These are phyloP conservation scores for Sabuloglossum arenarium DNA, from an alignment of 495 filamentous ascomycete genomes.

Conservation along the genomic window DNA sequence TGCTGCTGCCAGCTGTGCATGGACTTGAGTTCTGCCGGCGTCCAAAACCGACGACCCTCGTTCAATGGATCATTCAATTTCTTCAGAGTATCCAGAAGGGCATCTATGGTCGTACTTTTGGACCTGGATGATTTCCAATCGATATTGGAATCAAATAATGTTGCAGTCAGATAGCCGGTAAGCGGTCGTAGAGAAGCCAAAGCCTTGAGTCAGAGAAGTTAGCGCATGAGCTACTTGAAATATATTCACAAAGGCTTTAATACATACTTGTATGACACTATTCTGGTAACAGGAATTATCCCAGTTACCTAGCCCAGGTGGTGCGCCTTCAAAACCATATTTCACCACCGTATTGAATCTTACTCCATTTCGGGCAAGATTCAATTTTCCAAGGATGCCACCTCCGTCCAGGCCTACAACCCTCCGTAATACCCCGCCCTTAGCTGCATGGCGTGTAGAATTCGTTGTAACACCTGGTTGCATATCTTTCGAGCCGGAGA, in stretches of 20 bases:
- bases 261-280: constrained; percentile 42
- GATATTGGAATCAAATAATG: constrained; percentile 20
- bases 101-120: constrained; percentile 21
- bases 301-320: constrained; percentile 71
- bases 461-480: neutral
- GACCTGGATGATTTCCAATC: neutral
- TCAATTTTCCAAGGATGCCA: constrained; percentile 28
- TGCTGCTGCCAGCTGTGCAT: constrained; percentile 94
- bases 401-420: constrained; percentile 42
- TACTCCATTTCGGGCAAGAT: constrained; percentile 22
- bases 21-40: constrained; percentile 51
- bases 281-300: constrained; percentile 98
- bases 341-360: constrained; percentile 22
- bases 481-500: neutral
- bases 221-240: neutral
- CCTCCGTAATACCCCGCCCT: constrained; percentile 45
- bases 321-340: constrained; percentile 22
- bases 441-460: constrained; percentile 27
- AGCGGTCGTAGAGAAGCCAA: constrained; percentile 56
- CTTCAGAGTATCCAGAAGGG: constrained; percentile 40
- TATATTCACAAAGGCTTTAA: neutral
- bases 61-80: constrained; percentile 44
- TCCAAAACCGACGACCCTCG: constrained; percentile 55
- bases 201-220: constrained; percentile 26
- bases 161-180: constrained; percentile 24